Evolutionary conservation across 148 eudicot genomes (phyloP), one percentile per base, ranked within the genome.

Genomic region (Beta vulgaris): DNA sequence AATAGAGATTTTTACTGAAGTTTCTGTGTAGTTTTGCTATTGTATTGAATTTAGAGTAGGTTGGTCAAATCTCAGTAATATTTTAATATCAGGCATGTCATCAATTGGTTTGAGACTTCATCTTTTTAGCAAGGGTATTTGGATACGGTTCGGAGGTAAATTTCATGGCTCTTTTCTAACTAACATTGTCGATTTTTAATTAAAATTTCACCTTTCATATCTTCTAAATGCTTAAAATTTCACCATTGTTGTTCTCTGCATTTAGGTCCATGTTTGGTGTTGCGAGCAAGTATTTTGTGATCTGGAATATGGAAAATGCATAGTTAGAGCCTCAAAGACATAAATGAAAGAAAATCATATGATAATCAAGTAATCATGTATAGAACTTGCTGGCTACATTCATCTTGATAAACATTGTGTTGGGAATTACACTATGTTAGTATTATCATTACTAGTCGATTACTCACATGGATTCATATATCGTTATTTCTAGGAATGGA

Each of bases 221-320:
- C 32, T 65, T 80, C 69, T 51, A 80, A 46, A 3, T 73, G 73
- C 9, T 46, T 65, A 51, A 80, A 26, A 80, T 73, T 68, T 85
- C 83, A 49, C 82, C 84, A 36, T 78, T 85, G 29, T 66, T 62
- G 58, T 82, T 85, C 73, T 36, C 34, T 14, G 66, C 69, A n/a
- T 72, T 75, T 23, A n/a, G 23, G 4, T 79, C 80, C 34, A 76
- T 68, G 6, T 46, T 54, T 44, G 80, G 39, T 72, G 31, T 68
- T 37, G 77, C 23, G 11, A 82, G 23, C 71, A 82, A 72, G 74
- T 82, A 75, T 28, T 85, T 63, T 13, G 73, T 55, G 25, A 79
- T 82, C 88, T 82, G 78, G 36, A 72, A 42, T 46, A 25, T 39
- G 18, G 42, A 19, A 23, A 28, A n/a, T n/a, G n/a, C n/a, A n/a